phyloP scores from a whole-genome alignment of 768 basidiomycete species.

The Podaxis sp. region DNA sequence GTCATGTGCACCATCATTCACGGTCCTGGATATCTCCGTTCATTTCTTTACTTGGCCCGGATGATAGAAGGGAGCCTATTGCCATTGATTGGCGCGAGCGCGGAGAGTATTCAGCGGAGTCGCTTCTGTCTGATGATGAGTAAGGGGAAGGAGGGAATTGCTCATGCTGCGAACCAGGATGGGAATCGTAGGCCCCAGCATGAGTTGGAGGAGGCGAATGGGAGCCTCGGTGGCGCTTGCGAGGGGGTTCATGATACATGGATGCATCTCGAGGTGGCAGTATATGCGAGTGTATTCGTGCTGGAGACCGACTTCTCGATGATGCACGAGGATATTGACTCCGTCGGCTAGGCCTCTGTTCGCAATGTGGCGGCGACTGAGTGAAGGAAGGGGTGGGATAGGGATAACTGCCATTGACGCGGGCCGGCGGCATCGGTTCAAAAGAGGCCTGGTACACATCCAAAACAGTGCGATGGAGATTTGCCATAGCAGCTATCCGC shows the following conservation, averaged over 20 bases:
- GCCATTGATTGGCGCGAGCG: conserved; percentile 76
- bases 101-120: conserved; percentile 69
- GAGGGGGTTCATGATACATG: conserved; percentile 38
- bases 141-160: conserved; percentile 74
- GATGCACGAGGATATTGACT: conserved; percentile 33
- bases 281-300: conserved; percentile 29
- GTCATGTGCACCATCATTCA: conserved; percentile 24
- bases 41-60: conserved; percentile 39
- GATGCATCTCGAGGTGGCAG: conserved; percentile 34
- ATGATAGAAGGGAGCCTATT: conserved; percentile 70
- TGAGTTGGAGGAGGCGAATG: conserved; percentile 53
- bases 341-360: conserved; percentile 32
- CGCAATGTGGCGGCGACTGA: conserved; percentile 34
- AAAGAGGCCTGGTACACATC: conserved; percentile 51
- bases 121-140: conserved; percentile 64
- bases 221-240: conserved; percentile 66
- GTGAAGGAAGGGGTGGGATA: conserved; percentile 40
- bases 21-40: conserved; percentile 33
- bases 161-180: conserved; percentile 30
- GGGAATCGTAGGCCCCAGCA: conserved; percentile 39
- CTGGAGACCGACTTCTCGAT: conserved; percentile 43
- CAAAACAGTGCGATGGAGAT: conserved; percentile 69
- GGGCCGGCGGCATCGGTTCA: conserved; percentile 21
- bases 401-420: conserved; percentile 34
- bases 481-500: conserved; percentile 71